Evolutionary conservation across 2,329 filamentous ascomycete genomes (phyloP), one percentile per base, ranked within the genome.

Genomic region (Parafenestella ontariensis): DNA sequence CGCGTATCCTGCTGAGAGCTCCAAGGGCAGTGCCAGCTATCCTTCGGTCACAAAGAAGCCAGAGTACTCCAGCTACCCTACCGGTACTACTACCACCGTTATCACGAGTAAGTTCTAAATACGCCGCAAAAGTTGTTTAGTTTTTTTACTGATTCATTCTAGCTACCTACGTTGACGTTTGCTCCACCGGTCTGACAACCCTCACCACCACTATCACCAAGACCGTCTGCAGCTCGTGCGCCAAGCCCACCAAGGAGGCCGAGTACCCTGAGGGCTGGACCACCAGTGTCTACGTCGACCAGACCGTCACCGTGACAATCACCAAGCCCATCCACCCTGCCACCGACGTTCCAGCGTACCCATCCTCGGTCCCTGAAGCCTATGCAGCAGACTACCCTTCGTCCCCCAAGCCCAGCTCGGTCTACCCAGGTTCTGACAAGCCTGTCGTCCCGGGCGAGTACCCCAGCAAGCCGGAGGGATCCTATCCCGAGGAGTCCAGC

Each of bases 151-250:
- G 24, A 46, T 29, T 13, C 13, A 31, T 39, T 15, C 5, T 23
- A 49, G 60, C 66, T 33, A 68, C 70, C 20, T 75, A 75, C 48
- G 62, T 74, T n/a, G 72, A 76, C 39, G 59, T 73, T 23, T 76
- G 72, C 69, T 58, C 70, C 3, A 74, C 72, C 13, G 72, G 73
- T 21, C 58, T 73, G 23, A 74, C 70, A 15, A 74, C 72, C 21
- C 59, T 68, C 45, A 71, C 68, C 2, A 61, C 69, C 5, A 69
- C 69, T 7, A 66, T 71, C 52, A 70, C 66, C 15, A 66, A 66
- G 52, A 72, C 70, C 5, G 58, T 68, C 34, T 71, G 67, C 61
- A 55, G 50, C 26, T 52, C 58, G 15, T 67, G 63, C 46, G 49
- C 61, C 1, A 64, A 58, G 44, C 64, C 69, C 6, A 64, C 61